Evolutionary conservation across 352 stramenopile genomes (phyloP).

Genomic region (Globisporangium alternatum): DNA sequence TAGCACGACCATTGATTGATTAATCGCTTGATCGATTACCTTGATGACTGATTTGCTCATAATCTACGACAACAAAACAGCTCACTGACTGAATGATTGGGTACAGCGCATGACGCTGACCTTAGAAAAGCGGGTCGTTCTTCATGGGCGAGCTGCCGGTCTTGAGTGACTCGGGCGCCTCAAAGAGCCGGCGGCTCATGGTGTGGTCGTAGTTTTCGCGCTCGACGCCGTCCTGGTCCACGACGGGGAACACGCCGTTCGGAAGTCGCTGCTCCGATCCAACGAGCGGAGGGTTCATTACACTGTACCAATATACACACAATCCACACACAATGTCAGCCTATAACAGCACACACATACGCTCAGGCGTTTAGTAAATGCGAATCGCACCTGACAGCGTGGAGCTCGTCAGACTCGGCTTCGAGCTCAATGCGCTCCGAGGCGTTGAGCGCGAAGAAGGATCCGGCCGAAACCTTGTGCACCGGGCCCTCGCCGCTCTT

Average conservation of each 20-base stretch:
- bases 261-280: constrained; percentile 44
- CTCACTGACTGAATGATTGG: not conserved
- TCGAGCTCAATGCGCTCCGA: constrained; percentile 48
- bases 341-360: too few species aligned
- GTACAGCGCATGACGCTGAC: not conserved
- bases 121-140: constrained; percentile 75
- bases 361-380: not conserved
- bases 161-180: constrained; percentile 71
- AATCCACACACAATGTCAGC: not conserved
- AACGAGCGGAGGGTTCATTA: constrained; percentile 79
- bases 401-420: constrained; percentile 58
- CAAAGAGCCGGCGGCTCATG: constrained; percentile 57
- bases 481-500: constrained; percentile 29
- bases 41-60: not conserved
- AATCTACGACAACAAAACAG: constrained; percentile 1
- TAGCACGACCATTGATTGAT: not conserved
- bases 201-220: constrained; percentile 52
- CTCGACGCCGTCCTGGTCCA: constrained; percentile 61
- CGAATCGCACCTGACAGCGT: constrained; percentile 47
- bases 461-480: constrained; percentile 42
- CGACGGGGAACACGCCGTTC: constrained; percentile 66
- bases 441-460: constrained; percentile 62
- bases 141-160: constrained; percentile 76
- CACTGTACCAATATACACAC: constrained; percentile 20
- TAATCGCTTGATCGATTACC: constrained; percentile 1